These are phyloP conservation scores for Trichoderma breve DNA, from an alignment of 2,329 filamentous ascomycete genomes.

Conservation along the genomic window DNA sequence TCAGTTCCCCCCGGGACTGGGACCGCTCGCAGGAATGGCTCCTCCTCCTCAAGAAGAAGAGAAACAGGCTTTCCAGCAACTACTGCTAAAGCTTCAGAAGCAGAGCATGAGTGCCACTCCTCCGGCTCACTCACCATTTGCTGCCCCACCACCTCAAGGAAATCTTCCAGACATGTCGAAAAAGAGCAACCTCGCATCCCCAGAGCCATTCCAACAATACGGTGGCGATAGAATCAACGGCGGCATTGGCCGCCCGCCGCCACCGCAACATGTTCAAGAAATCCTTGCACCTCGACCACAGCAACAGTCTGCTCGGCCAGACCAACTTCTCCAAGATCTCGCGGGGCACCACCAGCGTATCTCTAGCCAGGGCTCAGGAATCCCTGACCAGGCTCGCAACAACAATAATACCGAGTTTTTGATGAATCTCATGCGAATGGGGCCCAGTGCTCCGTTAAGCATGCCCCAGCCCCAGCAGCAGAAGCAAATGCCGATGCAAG, in stretches of 20 bases:
- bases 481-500: conserved; percentile 29
- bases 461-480: conserved; percentile 46
- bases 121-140: conserved; percentile 43
- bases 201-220: conserved; percentile 49
- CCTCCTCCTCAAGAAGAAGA: conserved; percentile 58
- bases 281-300: conserved; percentile 52
- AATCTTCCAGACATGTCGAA: conserved; percentile 30
- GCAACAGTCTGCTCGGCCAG: conserved; percentile 51
- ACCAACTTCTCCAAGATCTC: conserved; percentile 61
- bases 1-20: conserved; percentile 22
- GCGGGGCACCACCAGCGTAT: conserved; percentile 58
- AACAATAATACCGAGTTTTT: conserved; percentile 78
- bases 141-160: conserved; percentile 40
- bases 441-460: conserved; percentile 35
- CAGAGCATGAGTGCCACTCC: conserved; percentile 50
- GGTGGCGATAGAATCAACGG: conserved; percentile 47
- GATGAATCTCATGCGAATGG: conserved; percentile 72
- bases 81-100: conserved; percentile 76
- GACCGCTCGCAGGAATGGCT: background rate
- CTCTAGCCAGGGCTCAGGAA: conserved; percentile 49
- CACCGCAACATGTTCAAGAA: conserved; percentile 47
- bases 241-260: conserved; percentile 40
- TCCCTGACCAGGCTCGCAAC: conserved; percentile 48
- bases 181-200: conserved; percentile 45
- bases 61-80: conserved; percentile 79